These are phyloP conservation scores for Phoma sp. DNA, from an alignment of 2,329 filamentous ascomycete genomes.

Conservation along the genomic window DNA sequence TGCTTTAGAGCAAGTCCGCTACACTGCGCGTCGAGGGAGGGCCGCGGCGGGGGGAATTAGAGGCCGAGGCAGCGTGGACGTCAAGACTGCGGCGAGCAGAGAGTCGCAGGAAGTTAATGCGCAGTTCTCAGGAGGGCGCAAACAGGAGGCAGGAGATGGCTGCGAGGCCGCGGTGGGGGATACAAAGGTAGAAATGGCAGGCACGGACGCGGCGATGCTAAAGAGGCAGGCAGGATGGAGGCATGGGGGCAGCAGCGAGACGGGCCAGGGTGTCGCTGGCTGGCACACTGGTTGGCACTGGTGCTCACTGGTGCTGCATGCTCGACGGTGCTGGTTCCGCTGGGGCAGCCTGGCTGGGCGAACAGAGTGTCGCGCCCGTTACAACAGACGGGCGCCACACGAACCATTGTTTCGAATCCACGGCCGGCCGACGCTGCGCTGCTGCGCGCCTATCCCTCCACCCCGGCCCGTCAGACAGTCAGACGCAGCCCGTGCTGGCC, in stretches of 20 bases:
- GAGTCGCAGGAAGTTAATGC: slow-evolving; percentile 14
- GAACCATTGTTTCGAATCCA: slow-evolving; percentile 35
- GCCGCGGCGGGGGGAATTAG: slow-evolving; percentile 35
- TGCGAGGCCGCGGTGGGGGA: slow-evolving; percentile 16
- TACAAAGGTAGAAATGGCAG: slow-evolving; percentile 15
- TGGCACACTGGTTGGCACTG: slow-evolving; percentile 9
- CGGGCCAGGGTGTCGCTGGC: slow-evolving; percentile 21
- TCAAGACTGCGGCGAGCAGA: slow-evolving; percentile 10
- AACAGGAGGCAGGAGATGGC: slow-evolving; percentile 2
- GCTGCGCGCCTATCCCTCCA: slow-evolving; percentile 9
- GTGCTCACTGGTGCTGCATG: slow-evolving; percentile 3
- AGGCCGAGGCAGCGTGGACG: slow-evolving; percentile 1
- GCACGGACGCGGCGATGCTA: slow-evolving; percentile 21
- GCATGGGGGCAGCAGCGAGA: slow-evolving; percentile 16
- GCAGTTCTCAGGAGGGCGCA: slow-evolving; percentile 21
- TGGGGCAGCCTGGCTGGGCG: slow-evolving; percentile 28
- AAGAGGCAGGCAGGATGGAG: slow-evolving; percentile 18
- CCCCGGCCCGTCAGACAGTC: slow-evolving; percentile 14
- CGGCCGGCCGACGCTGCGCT: slow-evolving; percentile 13
- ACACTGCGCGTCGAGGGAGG: slow-evolving; percentile 47
- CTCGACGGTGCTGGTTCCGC: slow-evolving; percentile 16
- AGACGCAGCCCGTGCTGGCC: slow-evolving; percentile 2
- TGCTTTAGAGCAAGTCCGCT: slow-evolving; percentile 40
- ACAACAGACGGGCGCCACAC: slow-evolving; percentile 27
- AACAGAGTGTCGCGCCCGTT: slow-evolving; percentile 25